phyloP scores from a whole-genome alignment of 2,329 filamentous ascomycete genomes.

The Sclerotinia glacialis region DNA sequence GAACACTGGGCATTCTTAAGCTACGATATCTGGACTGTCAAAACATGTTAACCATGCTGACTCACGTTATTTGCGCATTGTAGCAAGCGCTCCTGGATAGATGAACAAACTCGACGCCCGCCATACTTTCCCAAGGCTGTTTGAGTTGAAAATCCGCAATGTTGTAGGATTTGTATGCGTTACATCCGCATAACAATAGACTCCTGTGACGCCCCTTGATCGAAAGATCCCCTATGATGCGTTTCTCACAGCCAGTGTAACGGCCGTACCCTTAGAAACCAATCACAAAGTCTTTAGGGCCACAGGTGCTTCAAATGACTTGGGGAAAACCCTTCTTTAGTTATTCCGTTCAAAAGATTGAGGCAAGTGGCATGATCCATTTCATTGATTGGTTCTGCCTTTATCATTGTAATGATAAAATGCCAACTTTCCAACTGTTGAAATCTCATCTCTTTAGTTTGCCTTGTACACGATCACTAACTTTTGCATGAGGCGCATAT shows the following conservation, averaged over 20 bases:
- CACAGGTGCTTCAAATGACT: neutral
- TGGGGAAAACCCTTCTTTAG: neutral
- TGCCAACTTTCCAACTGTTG: slow-evolving; percentile 15
- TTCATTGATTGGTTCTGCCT: slow-evolving; percentile 4
- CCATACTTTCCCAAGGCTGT: neutral
- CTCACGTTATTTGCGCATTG: neutral
- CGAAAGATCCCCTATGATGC: neutral
- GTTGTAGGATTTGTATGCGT: neutral
- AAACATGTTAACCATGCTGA: neutral
- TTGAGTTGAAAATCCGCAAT: slow-evolving; percentile 15
- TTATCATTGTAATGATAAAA: neutral
- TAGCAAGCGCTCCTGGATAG: neutral
- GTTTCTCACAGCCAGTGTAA: slow-evolving; percentile 6
- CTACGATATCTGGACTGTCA: neutral
- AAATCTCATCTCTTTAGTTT: slow-evolving; percentile 28
- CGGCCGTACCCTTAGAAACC: neutral
- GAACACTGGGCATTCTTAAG: neutral
- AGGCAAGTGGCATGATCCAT: slow-evolving; percentile 11
- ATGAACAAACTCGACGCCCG: neutral
- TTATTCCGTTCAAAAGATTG: neutral
- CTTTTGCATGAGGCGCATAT: slow-evolving; percentile 22
- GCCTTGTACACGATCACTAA: slow-evolving; percentile 25
- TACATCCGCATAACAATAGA: slow-evolving; percentile 9
- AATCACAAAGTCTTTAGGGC: neutral
- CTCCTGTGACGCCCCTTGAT: slow-evolving; percentile 6